phyloP scores from a whole-genome alignment of 2,329 filamentous ascomycete species.

The Fonsecaea monophora region DNA sequence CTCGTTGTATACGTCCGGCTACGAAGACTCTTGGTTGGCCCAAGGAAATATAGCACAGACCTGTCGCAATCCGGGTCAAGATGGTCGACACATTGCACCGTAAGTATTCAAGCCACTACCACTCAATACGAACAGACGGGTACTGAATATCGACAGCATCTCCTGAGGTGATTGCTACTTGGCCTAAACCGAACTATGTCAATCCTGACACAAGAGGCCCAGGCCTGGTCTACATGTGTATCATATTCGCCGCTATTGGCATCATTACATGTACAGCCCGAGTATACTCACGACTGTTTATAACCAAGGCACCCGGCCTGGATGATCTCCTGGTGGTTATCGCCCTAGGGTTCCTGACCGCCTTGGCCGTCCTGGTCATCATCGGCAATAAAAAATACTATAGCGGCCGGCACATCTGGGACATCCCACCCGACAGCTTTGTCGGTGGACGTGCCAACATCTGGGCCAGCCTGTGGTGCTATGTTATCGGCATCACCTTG shows the following conservation, averaged over 20 bases:
- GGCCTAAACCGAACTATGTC: conserved; percentile 45
- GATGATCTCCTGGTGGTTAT: conserved; percentile 37
- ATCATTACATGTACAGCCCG: conserved; percentile 38
- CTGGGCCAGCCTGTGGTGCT: conserved; percentile 37
- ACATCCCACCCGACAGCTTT: conserved; percentile 32
- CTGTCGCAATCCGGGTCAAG: conserved; percentile 1
- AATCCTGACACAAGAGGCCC: conserved; percentile 42
- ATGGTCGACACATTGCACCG: conserved; percentile 38
- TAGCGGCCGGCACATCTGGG: conserved; percentile 39
- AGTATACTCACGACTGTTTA: conserved; percentile 42
- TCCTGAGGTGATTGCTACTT: conserved; percentile 35
- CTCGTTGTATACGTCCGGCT: not conserved
- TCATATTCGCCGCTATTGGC: conserved; percentile 40
- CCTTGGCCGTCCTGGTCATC: conserved; percentile 34
- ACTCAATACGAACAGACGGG: not conserved
- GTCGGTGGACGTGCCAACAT: conserved; percentile 32
- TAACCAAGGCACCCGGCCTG: conserved; percentile 39
- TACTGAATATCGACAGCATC: conserved; percentile 23
- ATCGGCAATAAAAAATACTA: conserved; percentile 36
- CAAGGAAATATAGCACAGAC: not conserved
- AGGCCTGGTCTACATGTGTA: conserved; percentile 40
- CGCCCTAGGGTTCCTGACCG: conserved; percentile 27
- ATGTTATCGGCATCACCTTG: conserved; percentile 24
- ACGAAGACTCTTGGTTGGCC: not conserved
- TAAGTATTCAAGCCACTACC: conserved; percentile 9